Conservation (phyloP, 441 rosid species). For the Populus hybrid region DNA sequence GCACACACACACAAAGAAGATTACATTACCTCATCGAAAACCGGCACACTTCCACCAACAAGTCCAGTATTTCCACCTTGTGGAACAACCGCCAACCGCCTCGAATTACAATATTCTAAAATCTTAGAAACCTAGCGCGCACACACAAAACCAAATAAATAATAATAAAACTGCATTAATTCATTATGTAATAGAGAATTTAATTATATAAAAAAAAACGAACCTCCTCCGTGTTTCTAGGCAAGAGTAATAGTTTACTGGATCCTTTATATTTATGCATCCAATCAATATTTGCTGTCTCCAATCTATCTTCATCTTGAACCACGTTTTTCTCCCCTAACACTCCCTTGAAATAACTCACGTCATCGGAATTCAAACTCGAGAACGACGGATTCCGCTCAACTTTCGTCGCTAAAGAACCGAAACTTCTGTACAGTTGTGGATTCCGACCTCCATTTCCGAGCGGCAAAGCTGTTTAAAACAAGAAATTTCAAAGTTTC, state of each 20-base stretch:
- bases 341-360: slow-evolving; percentile 56
- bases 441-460: slow-evolving; percentile 8
- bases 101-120: slow-evolving; percentile 75
- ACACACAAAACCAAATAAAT: not conserved
- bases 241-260: slow-evolving; percentile 80
- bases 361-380: slow-evolving; percentile 55
- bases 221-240: slow-evolving; percentile 72
- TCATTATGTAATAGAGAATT: not conserved
- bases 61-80: slow-evolving; percentile 98
- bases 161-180: not conserved
- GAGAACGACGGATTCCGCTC: slow-evolving; percentile 68
- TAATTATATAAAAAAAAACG: not conserved
- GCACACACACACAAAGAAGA: not conserved
- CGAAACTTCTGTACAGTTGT: slow-evolving; percentile 35
- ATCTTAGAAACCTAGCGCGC: slow-evolving; percentile 70
- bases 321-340: slow-evolving; percentile 72
- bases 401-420: slow-evolving; percentile 35
- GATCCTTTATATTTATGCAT: slow-evolving; percentile 75
- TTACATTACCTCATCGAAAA: slow-evolving; percentile 78
- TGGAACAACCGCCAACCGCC: slow-evolving; percentile 88
- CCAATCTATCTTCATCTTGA: slow-evolving; percentile 72
- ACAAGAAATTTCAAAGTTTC: not conserved
- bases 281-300: slow-evolving; percentile 84
- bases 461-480: not conserved
- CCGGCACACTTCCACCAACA: slow-evolving; percentile 98